These are phyloP conservation scores for Acidomyces sp. DNA, from an alignment of 495 filamentous ascomycete genomes.

Conservation along the genomic window DNA sequence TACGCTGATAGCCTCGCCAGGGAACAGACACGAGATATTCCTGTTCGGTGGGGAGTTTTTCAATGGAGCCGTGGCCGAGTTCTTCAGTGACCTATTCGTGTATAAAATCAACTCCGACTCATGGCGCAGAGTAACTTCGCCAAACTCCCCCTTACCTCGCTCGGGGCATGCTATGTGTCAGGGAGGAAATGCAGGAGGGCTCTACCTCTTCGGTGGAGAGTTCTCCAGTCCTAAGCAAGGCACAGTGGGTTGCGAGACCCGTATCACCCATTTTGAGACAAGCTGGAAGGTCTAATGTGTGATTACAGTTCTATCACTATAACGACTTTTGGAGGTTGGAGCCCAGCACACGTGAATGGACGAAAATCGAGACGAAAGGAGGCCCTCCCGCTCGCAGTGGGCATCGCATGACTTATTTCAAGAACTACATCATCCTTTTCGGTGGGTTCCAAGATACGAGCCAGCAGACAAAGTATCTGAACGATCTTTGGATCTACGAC, in stretches of 20 bases:
- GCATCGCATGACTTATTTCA: slow-evolving; percentile 90
- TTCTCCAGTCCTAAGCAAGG: slow-evolving; percentile 83
- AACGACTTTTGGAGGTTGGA: slow-evolving; percentile 96
- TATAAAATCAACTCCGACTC: slow-evolving; percentile 77
- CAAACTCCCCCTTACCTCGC: slow-evolving; percentile 81
- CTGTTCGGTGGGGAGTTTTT: slow-evolving; percentile 75
- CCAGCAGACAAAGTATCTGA: slow-evolving; percentile 79
- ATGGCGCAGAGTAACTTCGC: slow-evolving; percentile 78
- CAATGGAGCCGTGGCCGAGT: slow-evolving; percentile 48
- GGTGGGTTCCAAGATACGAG: slow-evolving; percentile 94
- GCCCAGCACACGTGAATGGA: slow-evolving; percentile 72
- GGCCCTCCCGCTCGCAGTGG: slow-evolving; percentile 80
- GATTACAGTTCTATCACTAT: slow-evolving; percentile 99
- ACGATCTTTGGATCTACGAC: slow-evolving; percentile 58
- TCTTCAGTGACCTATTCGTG: slow-evolving; percentile 67
- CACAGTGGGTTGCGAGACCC: too few relatives aligned
- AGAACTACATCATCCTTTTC: slow-evolving; percentile 64
- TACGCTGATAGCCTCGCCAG: slow-evolving; percentile 69
- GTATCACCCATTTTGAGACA: too few relatives aligned
- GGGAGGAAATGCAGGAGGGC: slow-evolving; percentile 67
- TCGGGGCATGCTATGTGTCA: slow-evolving; percentile 89
- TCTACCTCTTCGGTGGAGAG: slow-evolving; percentile 85
- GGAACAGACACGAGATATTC: slow-evolving; percentile 77
- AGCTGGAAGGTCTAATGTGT: too few relatives aligned
- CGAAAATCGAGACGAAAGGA: slow-evolving; percentile 71